phyloP scores from a whole-genome alignment of 139 green algal species.

The Picochlorum costavermella region DNA sequence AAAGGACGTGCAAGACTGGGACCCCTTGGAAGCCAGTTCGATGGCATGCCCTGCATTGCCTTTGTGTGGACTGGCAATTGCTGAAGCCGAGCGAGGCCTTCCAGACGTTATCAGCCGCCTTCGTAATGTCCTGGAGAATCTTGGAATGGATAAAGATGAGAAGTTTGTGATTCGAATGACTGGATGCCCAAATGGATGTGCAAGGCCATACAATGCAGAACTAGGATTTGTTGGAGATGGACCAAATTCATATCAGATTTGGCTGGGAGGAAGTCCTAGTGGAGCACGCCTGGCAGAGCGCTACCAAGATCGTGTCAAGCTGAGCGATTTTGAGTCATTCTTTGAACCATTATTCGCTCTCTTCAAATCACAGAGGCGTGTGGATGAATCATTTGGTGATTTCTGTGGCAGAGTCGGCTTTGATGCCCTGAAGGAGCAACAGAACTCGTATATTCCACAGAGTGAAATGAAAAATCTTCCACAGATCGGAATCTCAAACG shows the following conservation, averaged over 20 bases:
- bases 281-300: slow-evolving; percentile 77
- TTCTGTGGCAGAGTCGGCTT: slow-evolving; percentile 69
- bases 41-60: slow-evolving; percentile 98
- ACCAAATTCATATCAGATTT: slow-evolving; percentile 96
- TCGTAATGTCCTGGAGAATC: slow-evolving; percentile 51
- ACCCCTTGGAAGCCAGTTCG: slow-evolving; percentile 62
- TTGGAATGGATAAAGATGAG: slow-evolving; percentile 56
- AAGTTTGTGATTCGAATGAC: slow-evolving; percentile 91
- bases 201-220: slow-evolving; percentile 97
- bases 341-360: slow-evolving; percentile 86
- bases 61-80: slow-evolving; percentile 94
- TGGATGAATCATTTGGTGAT: slow-evolving; percentile 81
- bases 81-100: slow-evolving; percentile 90
- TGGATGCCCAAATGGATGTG: slow-evolving; percentile 98
- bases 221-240: slow-evolving; percentile 96
- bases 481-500: slow-evolving; percentile 25
- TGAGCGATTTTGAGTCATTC: slow-evolving; percentile 80
- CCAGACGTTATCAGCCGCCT: slow-evolving; percentile 79
- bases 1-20: slow-evolving; percentile 54
- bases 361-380: slow-evolving; percentile 47
- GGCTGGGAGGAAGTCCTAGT: slow-evolving; percentile 73
- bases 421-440: slow-evolving; percentile 40
- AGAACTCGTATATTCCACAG: slow-evolving; percentile 32
- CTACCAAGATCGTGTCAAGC: slow-evolving; percentile 76
- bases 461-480: slow-evolving; percentile 13